phyloP scores from a whole-genome alignment of 2,329 filamentous ascomycete species.

The Botrytis cinerea region DNA sequence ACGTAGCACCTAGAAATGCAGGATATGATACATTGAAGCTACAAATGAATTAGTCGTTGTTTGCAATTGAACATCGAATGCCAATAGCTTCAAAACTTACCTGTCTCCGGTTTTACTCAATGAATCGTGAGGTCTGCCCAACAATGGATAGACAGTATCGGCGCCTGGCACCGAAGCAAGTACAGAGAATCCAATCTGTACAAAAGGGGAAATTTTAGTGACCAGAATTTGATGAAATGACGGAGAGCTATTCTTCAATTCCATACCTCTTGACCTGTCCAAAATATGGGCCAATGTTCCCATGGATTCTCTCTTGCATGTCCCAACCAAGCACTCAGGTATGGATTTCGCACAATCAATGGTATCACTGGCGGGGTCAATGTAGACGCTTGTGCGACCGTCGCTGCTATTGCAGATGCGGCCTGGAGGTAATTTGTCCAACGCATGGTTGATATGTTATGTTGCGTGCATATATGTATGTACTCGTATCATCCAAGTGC shows the following conservation, averaged over 20 bases:
- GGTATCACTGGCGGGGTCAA: conserved; percentile 59
- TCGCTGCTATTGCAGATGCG: conserved; percentile 33
- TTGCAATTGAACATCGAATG: neutral
- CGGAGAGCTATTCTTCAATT: neutral
- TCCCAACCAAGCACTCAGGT: conserved; percentile 62
- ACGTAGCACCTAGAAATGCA: conserved; percentile 60
- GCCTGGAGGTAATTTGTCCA: conserved; percentile 38
- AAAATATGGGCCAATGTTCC: conserved; percentile 86
- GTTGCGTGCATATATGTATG: conserved; percentile 10
- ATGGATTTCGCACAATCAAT: conserved; percentile 60
- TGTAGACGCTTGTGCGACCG: conserved; percentile 49
- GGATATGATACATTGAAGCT: conserved; percentile 62
- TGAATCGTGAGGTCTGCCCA: conserved; percentile 67
- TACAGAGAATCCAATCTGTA: conserved; percentile 60
- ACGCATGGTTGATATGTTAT: conserved; percentile 33
- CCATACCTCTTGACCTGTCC: conserved; percentile 65
- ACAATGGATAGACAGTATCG: conserved; percentile 62
- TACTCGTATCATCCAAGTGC: conserved; percentile 4
- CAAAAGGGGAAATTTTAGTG: conserved; percentile 24
- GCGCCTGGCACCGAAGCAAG: conserved; percentile 62
- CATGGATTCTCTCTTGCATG: conserved; percentile 74
- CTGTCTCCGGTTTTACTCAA: conserved; percentile 47
- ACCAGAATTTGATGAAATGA: neutral
- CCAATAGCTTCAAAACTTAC: conserved; percentile 27
- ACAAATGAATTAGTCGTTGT: conserved; percentile 18